Base-by-base conservation (phyloP, 1,139 yeast genomes). In the Diutina mesorugosa region DNA sequence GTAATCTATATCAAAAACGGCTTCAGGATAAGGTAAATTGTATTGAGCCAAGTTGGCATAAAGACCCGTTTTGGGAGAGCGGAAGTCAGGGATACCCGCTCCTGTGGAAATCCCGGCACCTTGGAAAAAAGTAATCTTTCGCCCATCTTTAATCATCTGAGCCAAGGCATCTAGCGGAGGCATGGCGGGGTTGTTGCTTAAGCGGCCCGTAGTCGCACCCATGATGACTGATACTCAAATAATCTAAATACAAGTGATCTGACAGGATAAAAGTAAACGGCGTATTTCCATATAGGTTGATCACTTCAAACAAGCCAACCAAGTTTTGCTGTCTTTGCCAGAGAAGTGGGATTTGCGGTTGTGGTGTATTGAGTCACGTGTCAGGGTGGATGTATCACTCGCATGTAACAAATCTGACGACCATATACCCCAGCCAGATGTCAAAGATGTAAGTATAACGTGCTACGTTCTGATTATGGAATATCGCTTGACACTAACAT, bases 31-130 rank as follows among this genome's bases (percentile, higher is more conserved):
- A 5, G 98, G 98, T 54, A 91, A 73, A 51, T 88, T 77, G 47
- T 91, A 72, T 60, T 82, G 78, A 51, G 87, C 80, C 57, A 93
- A 72, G 66, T 93, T 91, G 60, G 91, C 82, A 65, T 91, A 91
- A 8, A 91, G 76, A 0, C 99, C 99, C 0, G 98, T 91, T 55
- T 84, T 80, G 0, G 98, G 97, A 21, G 95, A 84, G 61, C 98
- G 76, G 67, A 93, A 93, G 66, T 93, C 98, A 0, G 98, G 99
- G 54, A 91, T 91, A 0, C 98, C 98, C 45, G 96, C 91, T 1
- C 87, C 76, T 0, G 98, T 91, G 5, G 97, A 89, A 54, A 90
- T 84, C 1, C 99, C 99, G 0, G 99, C 99, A 1, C 98, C 98
- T 14, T 84, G 85, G 71, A 80, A 78, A 62, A 80, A 78, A 0